Evolutionary conservation across 2,329 filamentous ascomycete species (phyloP).

Genomic region (Xylariaceae sp.): DNA sequence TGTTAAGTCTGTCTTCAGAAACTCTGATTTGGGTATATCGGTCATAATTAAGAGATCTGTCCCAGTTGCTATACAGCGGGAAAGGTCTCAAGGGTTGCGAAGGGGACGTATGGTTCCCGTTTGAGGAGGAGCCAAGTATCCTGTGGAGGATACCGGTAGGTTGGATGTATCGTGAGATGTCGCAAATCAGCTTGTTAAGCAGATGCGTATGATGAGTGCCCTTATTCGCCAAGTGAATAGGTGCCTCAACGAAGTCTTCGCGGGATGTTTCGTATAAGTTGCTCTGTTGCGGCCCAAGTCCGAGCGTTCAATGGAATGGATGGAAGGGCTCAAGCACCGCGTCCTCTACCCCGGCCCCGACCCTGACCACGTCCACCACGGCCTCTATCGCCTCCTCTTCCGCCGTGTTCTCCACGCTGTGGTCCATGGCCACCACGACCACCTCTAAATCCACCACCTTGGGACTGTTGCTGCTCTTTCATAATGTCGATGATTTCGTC

Average conservation of each 20-base stretch:
- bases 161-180: neutral
- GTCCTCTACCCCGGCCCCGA: conserved; percentile 40
- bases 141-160: neutral
- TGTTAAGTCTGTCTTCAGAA: neutral
- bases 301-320: conserved; percentile 1
- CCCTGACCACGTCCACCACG: conserved; percentile 49
- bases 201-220: neutral
- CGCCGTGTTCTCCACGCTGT: conserved; percentile 53
- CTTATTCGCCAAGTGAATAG: neutral
- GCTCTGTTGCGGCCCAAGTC: neutral
- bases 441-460: conserved; percentile 58
- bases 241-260: neutral
- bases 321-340: conserved; percentile 31
- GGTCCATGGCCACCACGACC: conserved; percentile 48
- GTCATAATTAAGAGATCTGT: neutral
- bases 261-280: neutral
- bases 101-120: neutral
- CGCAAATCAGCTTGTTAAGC: conserved; percentile 1
- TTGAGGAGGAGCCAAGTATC: neutral
- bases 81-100: neutral
- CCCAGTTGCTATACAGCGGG: neutral
- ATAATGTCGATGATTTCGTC: conserved; percentile 95
- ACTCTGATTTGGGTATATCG: neutral
- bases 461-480: conserved; percentile 78
- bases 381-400: conserved; percentile 52